Evolutionary conservation across 2,329 filamentous ascomycete genomes (phyloP).

Genomic region (Thelonectria rubi): DNA sequence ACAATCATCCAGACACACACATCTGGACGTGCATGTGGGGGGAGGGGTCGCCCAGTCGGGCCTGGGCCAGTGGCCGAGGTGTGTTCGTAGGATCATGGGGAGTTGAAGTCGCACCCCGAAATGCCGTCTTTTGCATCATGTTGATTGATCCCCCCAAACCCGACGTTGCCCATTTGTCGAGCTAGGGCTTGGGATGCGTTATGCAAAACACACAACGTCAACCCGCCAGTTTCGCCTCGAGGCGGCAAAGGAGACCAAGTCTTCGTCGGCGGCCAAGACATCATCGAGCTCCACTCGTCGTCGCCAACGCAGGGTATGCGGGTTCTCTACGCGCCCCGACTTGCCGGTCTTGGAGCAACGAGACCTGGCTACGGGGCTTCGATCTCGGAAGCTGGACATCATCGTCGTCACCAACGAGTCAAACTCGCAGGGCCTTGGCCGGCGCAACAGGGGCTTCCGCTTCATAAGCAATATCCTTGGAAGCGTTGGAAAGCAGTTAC

Average conservation of each 20-base stretch:
- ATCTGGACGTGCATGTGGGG: conserved; percentile 25
- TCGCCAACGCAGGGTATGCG: no score
- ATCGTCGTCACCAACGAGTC: conserved; percentile 26
- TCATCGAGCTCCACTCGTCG: conserved; percentile 33
- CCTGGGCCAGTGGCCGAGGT: conserved; percentile 22
- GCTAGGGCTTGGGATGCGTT: conserved; percentile 26
- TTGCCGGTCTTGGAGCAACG: background rate
- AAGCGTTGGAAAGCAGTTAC: no score
- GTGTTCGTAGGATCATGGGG: no score
- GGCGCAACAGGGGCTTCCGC: conserved; percentile 28
- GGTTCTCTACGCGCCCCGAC: conserved; percentile 4
- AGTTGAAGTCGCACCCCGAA: conserved; percentile 31
- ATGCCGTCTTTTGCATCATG: conserved; percentile 36
- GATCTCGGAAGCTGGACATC: background rate
- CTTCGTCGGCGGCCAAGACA: conserved; percentile 29
- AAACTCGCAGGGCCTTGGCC: conserved; percentile 29
- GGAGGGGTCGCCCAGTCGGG: conserved; percentile 28
- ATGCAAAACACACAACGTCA: conserved; percentile 19
- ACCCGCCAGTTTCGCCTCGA: conserved; percentile 5
- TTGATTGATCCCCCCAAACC: background rate
- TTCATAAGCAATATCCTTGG: background rate
- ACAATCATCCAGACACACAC: conserved; percentile 22
- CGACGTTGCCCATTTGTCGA: conserved; percentile 12
- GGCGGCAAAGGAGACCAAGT: conserved; percentile 8
- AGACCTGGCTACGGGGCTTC: no score